A percentile compares a stretch with the other conserved stretches of the same genome.
Evolutionary conservation across 768 basidiomycete species (phyloP).

Genomic region (Tricholomella constricta): DNA sequence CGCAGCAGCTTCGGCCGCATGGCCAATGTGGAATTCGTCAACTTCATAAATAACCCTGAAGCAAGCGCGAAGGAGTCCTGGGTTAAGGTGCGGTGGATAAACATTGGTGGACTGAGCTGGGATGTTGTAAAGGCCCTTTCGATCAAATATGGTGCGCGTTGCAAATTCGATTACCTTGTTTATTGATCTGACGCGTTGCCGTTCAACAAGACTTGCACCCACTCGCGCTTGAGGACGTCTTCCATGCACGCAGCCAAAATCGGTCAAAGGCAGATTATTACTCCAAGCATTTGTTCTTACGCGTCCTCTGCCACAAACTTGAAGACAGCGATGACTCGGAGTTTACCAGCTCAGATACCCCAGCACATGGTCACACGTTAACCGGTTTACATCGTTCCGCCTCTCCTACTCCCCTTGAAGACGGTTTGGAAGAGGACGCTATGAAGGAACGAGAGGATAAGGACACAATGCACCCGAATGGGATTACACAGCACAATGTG

Average conservation of each 20-base stretch:
- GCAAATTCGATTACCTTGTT: not conserved
- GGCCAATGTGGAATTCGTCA: constrained; percentile 63
- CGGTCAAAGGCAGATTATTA: constrained; percentile 77
- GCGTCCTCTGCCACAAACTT: constrained; percentile 66
- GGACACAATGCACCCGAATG: constrained; percentile 8
- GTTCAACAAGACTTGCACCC: constrained; percentile 61
- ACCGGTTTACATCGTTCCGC: constrained; percentile 34
- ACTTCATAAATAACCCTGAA: constrained; percentile 46
- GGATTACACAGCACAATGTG: constrained; percentile 1
- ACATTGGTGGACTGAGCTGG: constrained; percentile 69
- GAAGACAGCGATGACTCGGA: constrained; percentile 34
- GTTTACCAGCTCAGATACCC: constrained; percentile 4
- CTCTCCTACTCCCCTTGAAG: constrained; percentile 38
- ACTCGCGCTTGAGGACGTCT: constrained; percentile 69
- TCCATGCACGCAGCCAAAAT: constrained; percentile 53
- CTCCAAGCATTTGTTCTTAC: constrained; percentile 67
- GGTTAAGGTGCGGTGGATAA: constrained; percentile 77
- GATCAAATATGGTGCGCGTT: constrained; percentile 57
- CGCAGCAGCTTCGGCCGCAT: constrained; percentile 54
- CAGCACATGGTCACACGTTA: constrained; percentile 27
- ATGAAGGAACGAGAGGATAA: constrained; percentile 11
- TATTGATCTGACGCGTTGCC: not conserved
- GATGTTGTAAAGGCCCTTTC: constrained; percentile 72
- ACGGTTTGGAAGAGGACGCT: constrained; percentile 7
- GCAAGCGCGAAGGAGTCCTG: constrained; percentile 55